phyloP scores from a whole-genome alignment of 495 filamentous ascomycete genomes.

The Xylaria flabelliformis region DNA sequence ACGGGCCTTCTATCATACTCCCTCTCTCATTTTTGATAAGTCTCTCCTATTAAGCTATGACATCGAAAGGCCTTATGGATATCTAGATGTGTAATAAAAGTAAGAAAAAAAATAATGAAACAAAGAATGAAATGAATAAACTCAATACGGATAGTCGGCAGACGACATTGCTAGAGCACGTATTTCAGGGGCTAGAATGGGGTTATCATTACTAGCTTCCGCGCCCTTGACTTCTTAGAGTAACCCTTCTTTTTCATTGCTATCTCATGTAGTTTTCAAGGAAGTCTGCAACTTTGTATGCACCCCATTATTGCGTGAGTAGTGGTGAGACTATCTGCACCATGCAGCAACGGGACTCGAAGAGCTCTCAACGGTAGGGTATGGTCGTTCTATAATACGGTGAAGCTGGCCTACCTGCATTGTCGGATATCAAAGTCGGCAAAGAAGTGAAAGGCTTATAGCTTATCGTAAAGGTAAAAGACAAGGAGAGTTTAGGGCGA shows the following conservation, averaged over 20 bases:
- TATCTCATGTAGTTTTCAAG: neutral
- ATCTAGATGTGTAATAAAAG: neutral
- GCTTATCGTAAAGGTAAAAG: neutral
- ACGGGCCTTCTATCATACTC: neutral
- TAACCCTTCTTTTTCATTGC: conserved; percentile 3
- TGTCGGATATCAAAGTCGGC: neutral
- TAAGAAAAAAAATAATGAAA: neutral
- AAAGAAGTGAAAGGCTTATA: neutral
- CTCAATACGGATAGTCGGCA: neutral
- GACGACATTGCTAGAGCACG: conserved; percentile 1
- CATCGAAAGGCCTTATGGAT: neutral
- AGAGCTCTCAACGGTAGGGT: neutral
- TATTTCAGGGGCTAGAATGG: conserved; percentile 19
- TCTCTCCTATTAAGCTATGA: neutral
- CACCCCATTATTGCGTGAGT: neutral
- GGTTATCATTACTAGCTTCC: conserved; percentile 10
- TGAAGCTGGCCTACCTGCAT: neutral
- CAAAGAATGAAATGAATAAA: neutral
- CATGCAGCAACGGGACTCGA: neutral
- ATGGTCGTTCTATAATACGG: neutral
- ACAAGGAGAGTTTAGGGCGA: neutral
- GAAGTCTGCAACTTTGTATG: neutral
- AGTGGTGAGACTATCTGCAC: neutral
- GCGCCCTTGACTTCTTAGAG: conserved; percentile 7
- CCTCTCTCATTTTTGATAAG: neutral